phyloP scores from a whole-genome alignment of 306 rosid species.

The Lathyrus sativus region DNA sequence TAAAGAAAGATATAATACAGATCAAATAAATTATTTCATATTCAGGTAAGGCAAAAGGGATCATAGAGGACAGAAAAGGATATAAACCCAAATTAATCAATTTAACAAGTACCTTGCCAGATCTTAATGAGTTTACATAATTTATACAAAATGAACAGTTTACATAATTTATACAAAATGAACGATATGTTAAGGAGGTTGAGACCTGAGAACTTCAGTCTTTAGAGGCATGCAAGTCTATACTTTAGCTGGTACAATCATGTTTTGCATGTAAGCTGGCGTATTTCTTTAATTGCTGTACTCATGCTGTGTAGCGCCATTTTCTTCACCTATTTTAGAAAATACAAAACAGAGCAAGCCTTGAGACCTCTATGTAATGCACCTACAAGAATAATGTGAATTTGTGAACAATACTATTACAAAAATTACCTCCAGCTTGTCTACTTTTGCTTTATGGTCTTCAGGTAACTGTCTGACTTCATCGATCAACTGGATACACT shows the following conservation, averaged over 20 bases:
- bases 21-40: conserved; percentile 36
- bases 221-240: conserved; percentile 6
- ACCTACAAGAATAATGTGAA: conserved; percentile 29
- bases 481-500: conserved; percentile 72
- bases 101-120: conserved; percentile 32
- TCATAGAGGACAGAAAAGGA: conserved; percentile 26
- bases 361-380: conserved; percentile 24
- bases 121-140: conserved; percentile 35
- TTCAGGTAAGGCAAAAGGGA: conserved; percentile 28
- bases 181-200: conserved; percentile 30
- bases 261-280: conserved; percentile 72
- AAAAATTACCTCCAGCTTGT: conserved; percentile 73
- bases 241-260: conserved; percentile 45
- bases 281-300: conserved; percentile 78
- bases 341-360: conserved; percentile 11
- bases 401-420: conserved; percentile 19
- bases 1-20: conserved; percentile 34
- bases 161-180: conserved; percentile 40
- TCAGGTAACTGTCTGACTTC: conserved; percentile 72
- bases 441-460: conserved; percentile 70
- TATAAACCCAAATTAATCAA: conserved; percentile 36
- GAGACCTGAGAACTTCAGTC: conserved; percentile 3
- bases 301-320: conserved; percentile 76
- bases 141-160: conserved; percentile 43
- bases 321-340: conserved; percentile 73